phyloP scores from a whole-genome alignment of 2,329 filamentous ascomycete species.

The Alternaria arborescens region DNA sequence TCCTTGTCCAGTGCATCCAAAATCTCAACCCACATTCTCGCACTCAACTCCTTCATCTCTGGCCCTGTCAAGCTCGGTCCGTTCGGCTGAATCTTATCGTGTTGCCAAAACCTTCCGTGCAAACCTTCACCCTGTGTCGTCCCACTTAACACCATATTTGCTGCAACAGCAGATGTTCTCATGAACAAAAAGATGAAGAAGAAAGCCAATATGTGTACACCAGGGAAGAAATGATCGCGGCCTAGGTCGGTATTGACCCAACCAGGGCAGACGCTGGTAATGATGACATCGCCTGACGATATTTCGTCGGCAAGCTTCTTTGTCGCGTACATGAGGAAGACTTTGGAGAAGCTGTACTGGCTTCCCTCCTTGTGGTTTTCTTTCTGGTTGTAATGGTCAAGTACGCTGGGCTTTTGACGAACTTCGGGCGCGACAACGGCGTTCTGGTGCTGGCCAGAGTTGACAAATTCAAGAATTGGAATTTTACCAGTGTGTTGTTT shows the following conservation, averaged over 20 bases:
- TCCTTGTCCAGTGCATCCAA: conserved; percentile 42
- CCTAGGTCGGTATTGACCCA: conserved; percentile 41
- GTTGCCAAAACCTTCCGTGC: conserved; percentile 50
- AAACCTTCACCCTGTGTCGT: conserved; percentile 44
- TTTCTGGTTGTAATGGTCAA: conserved; percentile 41
- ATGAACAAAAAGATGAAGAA: conserved; percentile 35
- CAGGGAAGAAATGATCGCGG: conserved; percentile 42
- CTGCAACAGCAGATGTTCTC: conserved; percentile 39
- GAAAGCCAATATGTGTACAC: conserved; percentile 32
- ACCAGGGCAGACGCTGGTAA: conserved; percentile 50
- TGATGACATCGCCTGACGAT: conserved; percentile 42
- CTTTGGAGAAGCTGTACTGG: conserved; percentile 47
- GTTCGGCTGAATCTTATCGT: conserved; percentile 44
- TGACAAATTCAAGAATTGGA: conserved; percentile 46
- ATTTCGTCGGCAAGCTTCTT: conserved; percentile 38
- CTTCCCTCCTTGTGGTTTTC: conserved; percentile 35
- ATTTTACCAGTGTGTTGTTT: conserved; percentile 31
- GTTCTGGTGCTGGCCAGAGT: conserved; percentile 41
- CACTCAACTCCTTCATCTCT: conserved; percentile 41
- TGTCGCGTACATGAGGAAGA: conserved; percentile 48
- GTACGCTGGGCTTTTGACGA: conserved; percentile 33
- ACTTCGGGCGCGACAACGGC: conserved; percentile 35
- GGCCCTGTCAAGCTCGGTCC: conserved; percentile 40
- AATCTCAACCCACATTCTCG: conserved; percentile 47
- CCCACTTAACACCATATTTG: conserved; percentile 45